phyloP scores from a whole-genome alignment of 2,329 filamentous ascomycete genomes.

The Trichoderma citrinoviride region DNA sequence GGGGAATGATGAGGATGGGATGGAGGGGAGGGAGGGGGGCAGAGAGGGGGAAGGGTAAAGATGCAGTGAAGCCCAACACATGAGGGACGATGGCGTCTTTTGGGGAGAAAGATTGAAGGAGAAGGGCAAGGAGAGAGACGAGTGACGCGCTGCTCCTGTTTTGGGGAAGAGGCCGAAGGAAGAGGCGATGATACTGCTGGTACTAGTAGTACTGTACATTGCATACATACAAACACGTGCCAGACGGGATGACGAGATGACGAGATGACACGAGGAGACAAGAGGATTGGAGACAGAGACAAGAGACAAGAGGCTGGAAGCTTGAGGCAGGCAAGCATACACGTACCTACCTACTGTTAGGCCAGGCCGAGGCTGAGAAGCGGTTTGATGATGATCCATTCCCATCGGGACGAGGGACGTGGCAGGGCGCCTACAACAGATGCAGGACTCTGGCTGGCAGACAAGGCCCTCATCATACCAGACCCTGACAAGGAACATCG shows the following conservation, averaged over 20 bases:
- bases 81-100: not conserved
- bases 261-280: not conserved
- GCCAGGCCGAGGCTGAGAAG: conserved; percentile 7
- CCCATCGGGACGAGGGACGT: conserved; percentile 10
- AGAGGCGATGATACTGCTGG: too few relatives aligned
- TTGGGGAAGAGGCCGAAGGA: not conserved
- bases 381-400: not conserved
- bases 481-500: not conserved
- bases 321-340: not conserved
- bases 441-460: not conserved
- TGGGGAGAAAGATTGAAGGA: not conserved
- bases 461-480: not conserved
- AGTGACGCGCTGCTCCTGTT: not conserved
- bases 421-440: not conserved
- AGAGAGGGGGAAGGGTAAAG: not conserved
- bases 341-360: too few relatives aligned
- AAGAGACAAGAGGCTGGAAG: not conserved
- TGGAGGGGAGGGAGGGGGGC: not conserved
- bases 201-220: too few relatives aligned
- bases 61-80: conserved; percentile 16
- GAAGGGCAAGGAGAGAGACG: not conserved
- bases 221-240: too few relatives aligned
- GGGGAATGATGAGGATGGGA: too few relatives aligned
- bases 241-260: not conserved
- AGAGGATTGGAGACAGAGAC: not conserved